These are phyloP conservation scores for Fusarium succisae DNA, from an alignment of 2,329 filamentous ascomycete species.

Conservation along the genomic window DNA sequence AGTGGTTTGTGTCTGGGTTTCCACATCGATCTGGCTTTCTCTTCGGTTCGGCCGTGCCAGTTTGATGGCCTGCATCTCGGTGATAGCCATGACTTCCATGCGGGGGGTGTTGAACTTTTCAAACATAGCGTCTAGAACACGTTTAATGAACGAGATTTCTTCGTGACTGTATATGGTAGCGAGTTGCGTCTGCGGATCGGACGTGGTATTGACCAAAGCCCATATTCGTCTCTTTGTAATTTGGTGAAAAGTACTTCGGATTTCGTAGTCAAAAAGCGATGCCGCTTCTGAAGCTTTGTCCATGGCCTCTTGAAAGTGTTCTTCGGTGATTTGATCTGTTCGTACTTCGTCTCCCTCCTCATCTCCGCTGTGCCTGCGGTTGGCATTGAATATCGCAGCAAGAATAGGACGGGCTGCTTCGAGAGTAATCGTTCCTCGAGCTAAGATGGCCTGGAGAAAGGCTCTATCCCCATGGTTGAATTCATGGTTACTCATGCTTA, in stretches of 20 bases:
- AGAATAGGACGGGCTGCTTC: conserved; percentile 78
- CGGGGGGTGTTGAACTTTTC: conserved; percentile 82
- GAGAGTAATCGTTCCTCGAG: conserved; percentile 79
- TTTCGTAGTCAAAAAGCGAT: conserved; percentile 86
- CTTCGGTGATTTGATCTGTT: conserved; percentile 71
- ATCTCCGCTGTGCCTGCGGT: conserved; percentile 44
- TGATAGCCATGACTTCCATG: conserved; percentile 86
- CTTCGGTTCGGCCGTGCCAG: conserved; percentile 64
- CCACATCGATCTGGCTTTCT: conserved; percentile 46
- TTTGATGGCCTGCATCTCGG: conserved; percentile 80
- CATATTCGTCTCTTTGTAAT: conserved; percentile 72
- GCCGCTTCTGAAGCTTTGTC: conserved; percentile 75
- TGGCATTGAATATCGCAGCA: conserved; percentile 76
- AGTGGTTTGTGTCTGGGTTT: conserved; percentile 48
- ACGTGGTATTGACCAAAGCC: conserved; percentile 87
- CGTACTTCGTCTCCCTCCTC: conserved; percentile 51
- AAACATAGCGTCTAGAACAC: conserved; percentile 91
- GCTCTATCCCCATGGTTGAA: conserved; percentile 78
- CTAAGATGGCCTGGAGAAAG: conserved; percentile 89
- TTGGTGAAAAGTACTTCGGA: conserved; percentile 80
- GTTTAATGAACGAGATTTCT: conserved; percentile 89
- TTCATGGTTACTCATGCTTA: conserved; percentile 42
- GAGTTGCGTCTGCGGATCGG: conserved; percentile 85
- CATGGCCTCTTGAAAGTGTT: conserved; percentile 75
- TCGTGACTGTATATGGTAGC: conserved; percentile 83